Base-by-base conservation (phyloP, 805 yeast genomes). In the Zygosaccharomyces bailii region DNA sequence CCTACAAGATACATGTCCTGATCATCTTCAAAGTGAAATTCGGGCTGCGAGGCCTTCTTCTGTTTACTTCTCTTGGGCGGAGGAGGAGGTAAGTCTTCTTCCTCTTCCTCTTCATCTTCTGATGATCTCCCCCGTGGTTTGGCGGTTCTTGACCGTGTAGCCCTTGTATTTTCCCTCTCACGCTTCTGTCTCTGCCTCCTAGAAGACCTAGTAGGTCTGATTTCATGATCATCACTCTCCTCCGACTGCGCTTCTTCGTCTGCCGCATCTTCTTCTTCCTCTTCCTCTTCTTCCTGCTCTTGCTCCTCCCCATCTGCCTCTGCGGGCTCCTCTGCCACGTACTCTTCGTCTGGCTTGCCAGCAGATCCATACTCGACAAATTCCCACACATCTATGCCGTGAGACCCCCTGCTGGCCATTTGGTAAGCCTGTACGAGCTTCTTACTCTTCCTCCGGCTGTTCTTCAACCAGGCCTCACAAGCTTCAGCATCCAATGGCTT, bases 391-490 rank as follows among this genome's bases (percentile, higher is more conserved):
- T 59, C 61, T 8, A 59, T 56, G 14, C 55, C 64, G 4, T 53
- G 54, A 2, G 75, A 54, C 16, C 57, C 63, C 13, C 55, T 70
- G 37, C 79, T 57, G 0, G 86, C 86, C 44, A 67, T 74, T 40
- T 73, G 66, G 25, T 82, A 75, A 16, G 73, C 73, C 2, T 69
- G 74, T 11, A 66, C 65, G 18, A 72, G 57, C 29, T 71, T 77
- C 43, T 79, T 54, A 31, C 82, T 63, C 81, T 86, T 83, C 17
- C 72, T 71, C 3, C 73, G 49, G 27, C 41, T 40, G 11, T 43
- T 44, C 24, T 50, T 33, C 36, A 60, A 36, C 63, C 65, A 56
- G 7, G 42, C 34, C 16, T 56, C 45, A 39, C 63, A 58, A 13
- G 56, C 57, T 14, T 54, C 54, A 4, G 44, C 21, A 5, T 51